Percentiles rank a stretch among this genome's conserved stretches.
These are phyloP conservation scores for Aspergillus fructus DNA, from an alignment of 2,329 filamentous ascomycete species.

Conservation along the genomic window DNA sequence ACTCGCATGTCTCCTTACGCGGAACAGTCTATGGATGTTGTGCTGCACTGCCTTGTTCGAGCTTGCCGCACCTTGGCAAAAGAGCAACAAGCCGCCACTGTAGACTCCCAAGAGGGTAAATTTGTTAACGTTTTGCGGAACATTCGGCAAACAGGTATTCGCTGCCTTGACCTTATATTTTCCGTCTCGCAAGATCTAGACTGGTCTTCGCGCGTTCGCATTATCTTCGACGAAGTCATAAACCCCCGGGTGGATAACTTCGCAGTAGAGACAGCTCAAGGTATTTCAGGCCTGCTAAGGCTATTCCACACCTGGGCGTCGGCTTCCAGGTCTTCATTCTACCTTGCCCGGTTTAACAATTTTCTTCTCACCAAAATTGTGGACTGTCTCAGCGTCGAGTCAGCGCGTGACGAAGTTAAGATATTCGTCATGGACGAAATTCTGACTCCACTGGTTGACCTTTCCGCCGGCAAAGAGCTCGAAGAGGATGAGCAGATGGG, in stretches of 20 bases:
- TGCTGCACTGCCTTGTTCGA: slow-evolving; percentile 77
- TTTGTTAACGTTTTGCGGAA: slow-evolving; percentile 43
- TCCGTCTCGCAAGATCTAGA: slow-evolving; percentile 67
- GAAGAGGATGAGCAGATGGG: slow-evolving; percentile 48
- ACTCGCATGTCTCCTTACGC: slow-evolving; percentile 69
- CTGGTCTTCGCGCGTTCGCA: slow-evolving; percentile 69
- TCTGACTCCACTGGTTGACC: slow-evolving; percentile 65
- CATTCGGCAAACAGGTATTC: slow-evolving; percentile 64
- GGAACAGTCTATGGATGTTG: slow-evolving; percentile 67
- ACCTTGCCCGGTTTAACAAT: slow-evolving; percentile 64
- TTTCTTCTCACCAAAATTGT: slow-evolving; percentile 68
- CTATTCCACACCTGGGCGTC: slow-evolving; percentile 80
- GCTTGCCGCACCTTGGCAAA: slow-evolving; percentile 57
- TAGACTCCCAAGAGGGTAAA: slow-evolving; percentile 30
- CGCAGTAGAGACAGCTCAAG: slow-evolving; percentile 81
- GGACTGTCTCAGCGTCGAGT: slow-evolving; percentile 68
- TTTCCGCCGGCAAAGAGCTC: slow-evolving; percentile 56
- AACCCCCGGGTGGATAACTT: slow-evolving; percentile 75
- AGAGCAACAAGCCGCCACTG: slow-evolving; percentile 26
- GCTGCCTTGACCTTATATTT: slow-evolving; percentile 78
- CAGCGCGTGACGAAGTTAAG: slow-evolving; percentile 83
- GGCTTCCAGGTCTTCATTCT: slow-evolving; percentile 63
- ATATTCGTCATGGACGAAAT: slow-evolving; percentile 74
- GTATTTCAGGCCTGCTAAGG: slow-evolving; percentile 77
- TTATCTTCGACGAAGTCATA: slow-evolving; percentile 73